Conservation (phyloP, 1,139 yeast species). For the Blastobotrys illinoisensis region DNA sequence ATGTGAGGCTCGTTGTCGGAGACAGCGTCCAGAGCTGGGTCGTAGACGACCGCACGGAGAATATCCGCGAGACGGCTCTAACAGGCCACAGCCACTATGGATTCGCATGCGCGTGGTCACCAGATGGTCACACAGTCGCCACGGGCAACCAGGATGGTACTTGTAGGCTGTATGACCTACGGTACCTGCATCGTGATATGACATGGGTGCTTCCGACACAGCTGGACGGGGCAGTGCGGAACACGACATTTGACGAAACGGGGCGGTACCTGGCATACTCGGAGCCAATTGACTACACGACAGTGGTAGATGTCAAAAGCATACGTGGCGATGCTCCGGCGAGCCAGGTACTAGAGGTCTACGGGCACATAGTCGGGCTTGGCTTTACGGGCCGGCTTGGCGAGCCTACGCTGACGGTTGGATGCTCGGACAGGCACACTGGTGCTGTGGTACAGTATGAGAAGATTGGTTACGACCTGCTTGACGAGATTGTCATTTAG, state of each 20-base stretch:
- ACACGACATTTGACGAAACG: conserved; percentile 44
- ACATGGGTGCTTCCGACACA: conserved; percentile 33
- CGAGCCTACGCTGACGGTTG: conserved; percentile 41
- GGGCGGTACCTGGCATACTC: conserved; percentile 51
- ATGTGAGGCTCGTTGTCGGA: conserved; percentile 46
- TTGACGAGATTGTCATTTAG: background rate
- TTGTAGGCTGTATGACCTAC: conserved; percentile 50
- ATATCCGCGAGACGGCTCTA: conserved; percentile 17
- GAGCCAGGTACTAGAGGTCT: conserved; percentile 47
- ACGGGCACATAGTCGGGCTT: conserved; percentile 57
- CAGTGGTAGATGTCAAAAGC: conserved; percentile 37
- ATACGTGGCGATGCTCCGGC: conserved; percentile 11
- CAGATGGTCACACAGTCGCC: conserved; percentile 40
- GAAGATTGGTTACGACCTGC: conserved; percentile 32
- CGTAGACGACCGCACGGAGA: conserved; percentile 42
- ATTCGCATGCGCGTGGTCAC: conserved; percentile 58
- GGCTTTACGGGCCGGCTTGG: conserved; percentile 44
- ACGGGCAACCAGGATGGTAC: conserved; percentile 63
- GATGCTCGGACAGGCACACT: conserved; percentile 50
- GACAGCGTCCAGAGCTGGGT: conserved; percentile 40
- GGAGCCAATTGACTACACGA: conserved; percentile 57
- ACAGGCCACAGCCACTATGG: conserved; percentile 52
- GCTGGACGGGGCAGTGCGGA: conserved; percentile 43
- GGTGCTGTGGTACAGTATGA: conserved; percentile 54
- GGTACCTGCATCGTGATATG: conserved; percentile 29